phyloP scores from a whole-genome alignment of 129 eudicot genomes.

The Chrysanthemum seticuspe region DNA sequence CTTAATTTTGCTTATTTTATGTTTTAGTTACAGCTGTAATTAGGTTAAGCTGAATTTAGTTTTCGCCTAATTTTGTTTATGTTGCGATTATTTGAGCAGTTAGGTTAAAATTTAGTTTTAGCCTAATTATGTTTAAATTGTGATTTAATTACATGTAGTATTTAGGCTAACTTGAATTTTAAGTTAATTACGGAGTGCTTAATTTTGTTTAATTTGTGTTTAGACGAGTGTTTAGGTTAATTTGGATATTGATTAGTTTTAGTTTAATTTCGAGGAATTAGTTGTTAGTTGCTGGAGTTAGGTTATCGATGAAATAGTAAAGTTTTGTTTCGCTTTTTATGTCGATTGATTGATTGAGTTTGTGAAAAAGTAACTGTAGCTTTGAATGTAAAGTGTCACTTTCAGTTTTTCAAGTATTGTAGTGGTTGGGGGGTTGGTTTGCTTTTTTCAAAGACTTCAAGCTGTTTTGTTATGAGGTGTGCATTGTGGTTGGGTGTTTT shows the following conservation, averaged over 20 bases:
- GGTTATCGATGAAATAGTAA: not conserved
- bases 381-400: constrained; percentile 1
- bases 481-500: too few species aligned
- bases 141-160: not conserved
- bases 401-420: not conserved
- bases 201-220: not conserved
- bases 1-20: too few species aligned
- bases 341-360: constrained; percentile 8
- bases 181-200: not conserved
- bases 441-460: too few species aligned
- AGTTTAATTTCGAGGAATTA: too few species aligned
- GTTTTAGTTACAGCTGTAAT: too few species aligned
- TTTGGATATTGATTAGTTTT: too few species aligned
- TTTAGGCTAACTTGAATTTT: constrained; percentile 11
- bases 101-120: too few species aligned
- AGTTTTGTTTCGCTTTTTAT: not conserved
- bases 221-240: too few species aligned
- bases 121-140: not conserved
- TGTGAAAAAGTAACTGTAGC: constrained; percentile 6
- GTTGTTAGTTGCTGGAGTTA: constrained; percentile 6
- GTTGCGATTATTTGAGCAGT: too few species aligned
- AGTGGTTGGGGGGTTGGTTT: constrained; percentile 3
- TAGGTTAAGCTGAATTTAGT: too few species aligned
- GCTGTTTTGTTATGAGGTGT: too few species aligned
- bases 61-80: too few species aligned